phyloP scores from a whole-genome alignment of 1,284 basidiomycete species.

The Heterobasidion parviporum region DNA sequence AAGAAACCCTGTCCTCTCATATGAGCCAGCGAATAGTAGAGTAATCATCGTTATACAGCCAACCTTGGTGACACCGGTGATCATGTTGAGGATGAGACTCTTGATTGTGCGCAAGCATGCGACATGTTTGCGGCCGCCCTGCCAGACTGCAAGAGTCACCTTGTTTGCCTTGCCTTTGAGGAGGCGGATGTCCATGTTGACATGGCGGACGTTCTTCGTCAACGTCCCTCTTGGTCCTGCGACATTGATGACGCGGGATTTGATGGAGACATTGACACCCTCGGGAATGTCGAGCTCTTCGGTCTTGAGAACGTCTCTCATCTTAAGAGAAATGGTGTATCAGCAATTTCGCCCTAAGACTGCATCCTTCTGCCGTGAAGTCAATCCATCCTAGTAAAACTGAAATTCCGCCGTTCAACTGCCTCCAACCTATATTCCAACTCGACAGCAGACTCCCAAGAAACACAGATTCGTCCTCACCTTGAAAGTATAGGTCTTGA shows the following conservation, averaged over 20 bases:
- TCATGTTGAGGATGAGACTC: conserved; percentile 95
- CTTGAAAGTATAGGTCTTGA: conserved; percentile 23
- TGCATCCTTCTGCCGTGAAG: conserved; percentile 16
- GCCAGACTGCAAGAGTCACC: conserved; percentile 94
- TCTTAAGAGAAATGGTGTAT: conserved; percentile 34
- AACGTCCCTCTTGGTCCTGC: conserved; percentile 86
- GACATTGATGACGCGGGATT: conserved; percentile 85
- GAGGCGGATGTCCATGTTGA: conserved; percentile 94
- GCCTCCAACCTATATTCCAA: conserved; percentile 1
- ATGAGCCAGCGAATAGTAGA: background rate
- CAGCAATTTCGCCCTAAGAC: conserved; percentile 12
- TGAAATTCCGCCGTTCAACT: conserved; percentile 4
- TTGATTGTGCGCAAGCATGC: conserved; percentile 96
- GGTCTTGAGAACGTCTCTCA: conserved; percentile 88
- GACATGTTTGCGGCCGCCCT: conserved; percentile 97
- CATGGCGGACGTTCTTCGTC: conserved; percentile 88
- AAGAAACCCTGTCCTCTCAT: conserved; percentile 72
- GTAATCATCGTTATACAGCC: conserved; percentile 11
- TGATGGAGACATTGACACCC: conserved; percentile 78
- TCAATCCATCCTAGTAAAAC: conserved; percentile 21
- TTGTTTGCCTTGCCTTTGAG: conserved; percentile 65
- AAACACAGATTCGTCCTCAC: conserved; percentile 18
- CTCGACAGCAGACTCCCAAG: conserved; percentile 3
- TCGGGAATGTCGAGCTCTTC: conserved; percentile 91
- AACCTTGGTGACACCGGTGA: conserved; percentile 93